Evolutionary conservation across 202 grass and related monocot genomes (phyloP), one percentile per base, ranked within the genome.

Genomic region (Brachypodium distachyon): DNA sequence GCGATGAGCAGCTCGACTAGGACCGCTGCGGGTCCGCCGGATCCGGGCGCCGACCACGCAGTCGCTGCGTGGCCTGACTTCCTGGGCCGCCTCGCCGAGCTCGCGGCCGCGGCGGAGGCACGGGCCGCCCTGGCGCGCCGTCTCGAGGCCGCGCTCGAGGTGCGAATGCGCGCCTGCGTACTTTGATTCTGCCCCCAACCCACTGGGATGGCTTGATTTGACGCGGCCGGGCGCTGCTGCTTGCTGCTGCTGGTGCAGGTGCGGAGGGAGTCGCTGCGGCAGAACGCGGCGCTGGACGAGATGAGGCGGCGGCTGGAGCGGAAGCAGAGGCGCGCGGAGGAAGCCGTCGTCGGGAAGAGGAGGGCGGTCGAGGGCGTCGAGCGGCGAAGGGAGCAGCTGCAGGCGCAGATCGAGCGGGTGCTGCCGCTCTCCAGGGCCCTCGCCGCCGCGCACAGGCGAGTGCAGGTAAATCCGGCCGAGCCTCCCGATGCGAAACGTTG

Each of bases 91-190:
- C 70, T 86, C 28, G 67, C 43, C 6, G 55, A 68, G 71, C 86
- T 91, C 28, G 85, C 50, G 16, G 72, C 71, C 17, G 96, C 85
- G 16, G 78, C 61, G 33, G 91, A 88, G 80, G 82, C 63, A 9
- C 91, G 89, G 54, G 71, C 77, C 23, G 34, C 4, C 3, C 89
- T 98, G 22, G 78, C 96, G 43, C 60, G 67, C 54, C 71, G 71
- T 48, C 71, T 98, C 44, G 65, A 90, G 44, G 89, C 80, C 32
- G 74, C 93, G 57, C 77, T 98, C 48, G 42, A 95, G 96, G 91
- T 97, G 38, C 47, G 54, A 47, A 14, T 21, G 63, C 59, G 23
- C 8, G 8, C 25, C 61, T 4, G 9, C 28, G 21, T 32, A n/a
- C 31, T 19, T 10, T 11, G 17, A 29, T 59, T 27, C 3, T 8